Base-by-base conservation (phyloP, 768 basidiomycete species). In the Trametes cingulata region DNA sequence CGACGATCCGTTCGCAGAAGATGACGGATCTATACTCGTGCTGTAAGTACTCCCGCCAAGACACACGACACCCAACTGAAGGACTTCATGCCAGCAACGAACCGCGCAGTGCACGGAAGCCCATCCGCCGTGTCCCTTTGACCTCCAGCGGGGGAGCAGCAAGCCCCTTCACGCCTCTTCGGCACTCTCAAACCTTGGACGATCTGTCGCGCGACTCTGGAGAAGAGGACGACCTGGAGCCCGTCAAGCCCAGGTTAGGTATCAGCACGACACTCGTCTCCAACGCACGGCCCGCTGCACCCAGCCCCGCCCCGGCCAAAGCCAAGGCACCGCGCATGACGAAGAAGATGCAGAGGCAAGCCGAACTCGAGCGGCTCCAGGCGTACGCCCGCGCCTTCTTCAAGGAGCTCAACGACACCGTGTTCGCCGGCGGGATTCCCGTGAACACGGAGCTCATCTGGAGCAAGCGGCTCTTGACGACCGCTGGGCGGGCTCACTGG, bases 401-500 rank as follows among this genome's bases (percentile, higher is more conserved):
- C 62, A 63, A 70, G 13, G 83, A 85, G 62, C 75, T 91, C 42
- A 91, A 91, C 66, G 67, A 62, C 13, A 66, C 69, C 1, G 79
- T 90, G 33, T 91, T 91, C 64, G 74, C 78, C 12, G 70, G 77
- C 58, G 74, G 73, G 10, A 71, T 91, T 20, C 87, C 89, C 3
- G 67, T 69, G 17, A 71, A 79, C 7, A 87, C 87, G 0, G 73
- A 78, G 57, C 70, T 91, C 3, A 80, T 77, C 45, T 91, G 90
- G 90, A 91, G 78, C 65, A 85, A 83, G 62, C 76, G 85, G 35
- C 66, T 91, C 35, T 63, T 83, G 55, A 84, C 83, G 1, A 91
- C 90, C 0, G 90, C 90, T 2, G 90, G 90, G 3, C 76, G 82
- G 67, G 90, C 90, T 6, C 82, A 78, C 62, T 90, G 81, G 79